phyloP scores from a whole-genome alignment of 164 flowering plant species.

The Piper betle region DNA sequence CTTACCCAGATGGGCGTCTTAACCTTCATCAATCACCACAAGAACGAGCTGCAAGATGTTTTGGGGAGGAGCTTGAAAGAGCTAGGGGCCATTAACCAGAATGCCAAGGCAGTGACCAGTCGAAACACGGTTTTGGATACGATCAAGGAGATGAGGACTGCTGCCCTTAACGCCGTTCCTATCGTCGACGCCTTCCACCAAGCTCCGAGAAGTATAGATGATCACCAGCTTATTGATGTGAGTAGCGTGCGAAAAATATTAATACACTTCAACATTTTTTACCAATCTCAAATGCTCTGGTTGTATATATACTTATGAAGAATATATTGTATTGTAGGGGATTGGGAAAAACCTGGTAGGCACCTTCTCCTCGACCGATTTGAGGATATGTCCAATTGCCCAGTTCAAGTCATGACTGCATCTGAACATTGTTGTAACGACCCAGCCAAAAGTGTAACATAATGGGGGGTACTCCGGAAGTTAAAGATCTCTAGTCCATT shows the following conservation, averaged over 20 bases:
- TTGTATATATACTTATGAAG: too few relatives aligned
- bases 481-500: too few relatives aligned
- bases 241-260: neutral
- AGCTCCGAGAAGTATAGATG: conserved; percentile 18
- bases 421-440: conserved; percentile 10
- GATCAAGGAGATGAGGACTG: conserved; percentile 51
- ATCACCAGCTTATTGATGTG: conserved; percentile 44
- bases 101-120: conserved; percentile 40
- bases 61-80: conserved; percentile 22
- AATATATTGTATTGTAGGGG: conserved; percentile 42
- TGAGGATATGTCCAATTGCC: conserved; percentile 53
- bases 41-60: conserved; percentile 18
- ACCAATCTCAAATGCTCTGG: neutral
- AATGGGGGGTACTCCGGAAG: too few relatives aligned
- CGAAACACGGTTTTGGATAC: conserved; percentile 42
- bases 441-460: too few relatives aligned
- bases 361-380: conserved; percentile 78
- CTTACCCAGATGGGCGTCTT: conserved; percentile 81
- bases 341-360: conserved; percentile 35
- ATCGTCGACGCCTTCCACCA: conserved; percentile 35
- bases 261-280: neutral
- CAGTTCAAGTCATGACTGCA: conserved; percentile 36
- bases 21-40: conserved; percentile 33
- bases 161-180: conserved; percentile 63
- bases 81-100: conserved; percentile 35